Evolutionary conservation across 495 filamentous ascomycete genomes (phyloP).

Genomic region (Tuber brumale): DNA sequence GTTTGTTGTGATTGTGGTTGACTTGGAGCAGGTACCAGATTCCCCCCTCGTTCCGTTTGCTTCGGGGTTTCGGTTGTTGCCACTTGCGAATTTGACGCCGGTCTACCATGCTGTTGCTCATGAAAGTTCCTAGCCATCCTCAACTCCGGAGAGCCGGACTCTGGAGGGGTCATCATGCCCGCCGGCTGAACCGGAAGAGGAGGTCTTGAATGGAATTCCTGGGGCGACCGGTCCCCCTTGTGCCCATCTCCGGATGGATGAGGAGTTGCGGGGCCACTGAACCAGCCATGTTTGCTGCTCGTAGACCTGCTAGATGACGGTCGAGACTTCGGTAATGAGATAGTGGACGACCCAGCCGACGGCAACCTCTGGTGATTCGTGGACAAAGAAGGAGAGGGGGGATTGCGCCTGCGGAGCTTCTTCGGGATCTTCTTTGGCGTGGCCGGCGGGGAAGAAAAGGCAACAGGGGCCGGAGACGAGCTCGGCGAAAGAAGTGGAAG

Average conservation of each 20-base stretch:
- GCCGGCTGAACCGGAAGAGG: conserved; percentile 12
- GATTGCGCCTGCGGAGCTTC: conserved; percentile 40
- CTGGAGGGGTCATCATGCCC: conserved; percentile 23
- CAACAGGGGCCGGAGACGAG: conserved; percentile 1
- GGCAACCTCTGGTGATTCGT: conserved; percentile 37
- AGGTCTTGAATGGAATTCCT: conserved; percentile 23
- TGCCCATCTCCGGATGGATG: conserved; percentile 19
- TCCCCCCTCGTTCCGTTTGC: background rate
- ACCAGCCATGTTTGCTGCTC: conserved; percentile 21
- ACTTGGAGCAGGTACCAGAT: background rate
- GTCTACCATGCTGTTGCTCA: conserved; percentile 13
- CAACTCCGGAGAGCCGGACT: conserved; percentile 28
- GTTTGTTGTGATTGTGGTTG: conserved; percentile 24
- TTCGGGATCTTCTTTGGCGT: conserved; percentile 28
- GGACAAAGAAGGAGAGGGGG: conserved; percentile 28
- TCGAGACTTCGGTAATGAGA: conserved; percentile 31
- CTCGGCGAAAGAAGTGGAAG: conserved; percentile 22
- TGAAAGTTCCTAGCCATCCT: conserved; percentile 9
- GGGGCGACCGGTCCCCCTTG: conserved; percentile 17
- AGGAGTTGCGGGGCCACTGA: conserved; percentile 18
- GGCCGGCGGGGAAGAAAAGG: conserved; percentile 10
- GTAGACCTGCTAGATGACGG: conserved; percentile 34
- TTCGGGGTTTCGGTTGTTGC: background rate
- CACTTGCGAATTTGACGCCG: conserved; percentile 16
- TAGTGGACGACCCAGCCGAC: conserved; percentile 35